Conservation (phyloP, 352 stramenopile genomes). For the Phytophthora niederhauseri region DNA sequence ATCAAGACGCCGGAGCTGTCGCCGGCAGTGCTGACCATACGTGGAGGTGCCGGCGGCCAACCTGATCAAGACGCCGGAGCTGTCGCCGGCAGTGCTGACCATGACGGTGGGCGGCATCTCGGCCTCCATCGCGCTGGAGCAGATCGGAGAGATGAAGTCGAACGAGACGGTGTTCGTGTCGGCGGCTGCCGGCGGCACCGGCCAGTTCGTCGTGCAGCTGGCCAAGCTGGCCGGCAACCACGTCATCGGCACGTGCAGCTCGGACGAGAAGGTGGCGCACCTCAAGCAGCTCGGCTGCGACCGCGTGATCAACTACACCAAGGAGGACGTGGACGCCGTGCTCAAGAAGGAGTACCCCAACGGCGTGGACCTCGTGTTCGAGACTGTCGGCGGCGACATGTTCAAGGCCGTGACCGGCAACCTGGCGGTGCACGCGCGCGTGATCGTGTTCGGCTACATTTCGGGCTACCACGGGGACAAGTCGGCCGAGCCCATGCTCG, state of each 20-base stretch:
- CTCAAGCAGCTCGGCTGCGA: constrained; percentile 33
- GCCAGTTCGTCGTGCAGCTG: constrained; percentile 31
- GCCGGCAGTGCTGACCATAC: constrained; percentile 25
- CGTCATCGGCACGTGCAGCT: constrained; percentile 36
- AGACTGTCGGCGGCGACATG: constrained; percentile 35
- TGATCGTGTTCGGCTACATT: constrained; percentile 37
- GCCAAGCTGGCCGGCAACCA: constrained; percentile 34
- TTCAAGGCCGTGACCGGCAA: constrained; percentile 30
- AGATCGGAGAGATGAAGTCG: constrained; percentile 32
- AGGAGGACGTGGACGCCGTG: constrained; percentile 30
- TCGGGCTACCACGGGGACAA: constrained; percentile 35
- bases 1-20: constrained; percentile 32
- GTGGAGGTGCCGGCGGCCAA: constrained; percentile 22
- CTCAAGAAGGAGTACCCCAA: constrained; percentile 37
- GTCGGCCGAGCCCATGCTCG: constrained; percentile 29
- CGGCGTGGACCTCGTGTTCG: constrained; percentile 32
- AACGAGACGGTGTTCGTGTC: constrained; percentile 33
- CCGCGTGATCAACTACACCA: constrained; percentile 37
- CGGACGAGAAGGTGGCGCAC: constrained; percentile 27
- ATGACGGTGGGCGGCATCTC: constrained; percentile 34
- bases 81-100: constrained; percentile 23
- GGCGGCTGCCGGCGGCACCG: constrained; percentile 30
- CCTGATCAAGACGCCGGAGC: constrained; percentile 28
- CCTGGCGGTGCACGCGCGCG: constrained; percentile 25
- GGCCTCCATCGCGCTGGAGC: constrained; percentile 29